Evolutionary conservation across 2,329 filamentous ascomycete species (phyloP).

Genomic region (Xylariaceae sp.): DNA sequence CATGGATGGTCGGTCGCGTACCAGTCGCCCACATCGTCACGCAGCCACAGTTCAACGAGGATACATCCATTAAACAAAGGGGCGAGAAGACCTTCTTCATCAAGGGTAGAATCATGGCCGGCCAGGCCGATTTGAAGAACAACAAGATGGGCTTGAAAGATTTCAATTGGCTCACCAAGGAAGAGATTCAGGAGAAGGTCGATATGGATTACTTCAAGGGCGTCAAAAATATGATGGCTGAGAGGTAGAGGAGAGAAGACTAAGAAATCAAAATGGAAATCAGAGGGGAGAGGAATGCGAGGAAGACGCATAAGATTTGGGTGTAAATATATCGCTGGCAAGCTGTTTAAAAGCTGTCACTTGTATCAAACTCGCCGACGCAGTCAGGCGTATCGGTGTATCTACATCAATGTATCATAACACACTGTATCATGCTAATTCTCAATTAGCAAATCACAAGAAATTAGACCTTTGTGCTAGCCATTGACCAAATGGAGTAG

Average conservation of each 20-base stretch:
- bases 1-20: conserved; percentile 89
- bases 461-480: too few species aligned
- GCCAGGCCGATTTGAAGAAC: conserved; percentile 75
- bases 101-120: conserved; percentile 94
- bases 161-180: conserved; percentile 89
- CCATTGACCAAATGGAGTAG: too few species aligned
- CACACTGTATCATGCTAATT: too few species aligned
- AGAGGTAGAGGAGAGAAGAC: conserved; percentile 50
- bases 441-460: too few species aligned
- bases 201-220: conserved; percentile 65
- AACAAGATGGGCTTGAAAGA: conserved; percentile 73
- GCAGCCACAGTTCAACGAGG: conserved; percentile 44
- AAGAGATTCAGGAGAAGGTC: conserved; percentile 73
- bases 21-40: conserved; percentile 76
- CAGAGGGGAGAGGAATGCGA: conserved; percentile 3
- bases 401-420: too few species aligned
- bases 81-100: conserved; percentile 92
- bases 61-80: conserved; percentile 40
- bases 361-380: too few species aligned
- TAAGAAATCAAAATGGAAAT: not conserved
- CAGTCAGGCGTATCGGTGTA: too few species aligned
- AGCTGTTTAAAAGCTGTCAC: conserved; percentile 14
- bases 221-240: conserved; percentile 79
- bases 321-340: conserved; percentile 1
- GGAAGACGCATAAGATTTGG: too few species aligned